Base-by-base conservation (phyloP, 1,284 basidiomycete genomes). In the Irpex sp. region DNA sequence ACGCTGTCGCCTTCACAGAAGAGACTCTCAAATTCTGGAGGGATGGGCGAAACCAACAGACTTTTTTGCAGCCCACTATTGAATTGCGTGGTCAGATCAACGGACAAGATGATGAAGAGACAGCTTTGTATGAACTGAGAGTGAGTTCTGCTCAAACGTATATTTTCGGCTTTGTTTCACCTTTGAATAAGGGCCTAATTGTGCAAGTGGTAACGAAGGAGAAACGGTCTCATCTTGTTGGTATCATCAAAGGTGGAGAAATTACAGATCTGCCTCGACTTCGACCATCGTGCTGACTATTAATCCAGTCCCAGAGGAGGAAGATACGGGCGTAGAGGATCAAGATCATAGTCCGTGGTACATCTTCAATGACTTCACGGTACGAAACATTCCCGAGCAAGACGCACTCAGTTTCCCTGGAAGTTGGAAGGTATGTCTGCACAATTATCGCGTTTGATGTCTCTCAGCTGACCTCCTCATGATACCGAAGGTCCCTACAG, bases 361-460 rank as follows among this genome's bases (percentile, higher is more conserved):
- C 70, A 76, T 99, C 61, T 99, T 99, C 84, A 99, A 99, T 72
- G 96, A 99, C 72, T 99, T 99, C 71, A 82, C 91, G 2, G 97
- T 99, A 5, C 82, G 83, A 53, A 91, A 91, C 59, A 85, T 98
- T 28, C 77, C 87, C 0, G 91, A 96, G 72, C 82, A 85, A 33
- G 96, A 98, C 66, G 96, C 93, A 0, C 75, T 98, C 59, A 87
- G 89, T 67, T 96, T 98, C 71, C 84, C 90, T 4, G 88, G 83
- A n/a, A 81, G 79, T 49, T 99, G 96, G 96, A 98, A 99, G 82
- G 93, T 91, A 39, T 16, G 71, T 57, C 28, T 35, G 52, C 59
- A 37, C 4, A 49, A 16, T 19, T 16, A 47, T 28, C n/a, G n/a
- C n/a, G n/a, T n/a, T n/a, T n/a, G n/a, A 14, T 53, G n/a, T 3